Evolutionary conservation across 345 rosid species (phyloP).

Genomic region (Rhodamnia argentea): DNA sequence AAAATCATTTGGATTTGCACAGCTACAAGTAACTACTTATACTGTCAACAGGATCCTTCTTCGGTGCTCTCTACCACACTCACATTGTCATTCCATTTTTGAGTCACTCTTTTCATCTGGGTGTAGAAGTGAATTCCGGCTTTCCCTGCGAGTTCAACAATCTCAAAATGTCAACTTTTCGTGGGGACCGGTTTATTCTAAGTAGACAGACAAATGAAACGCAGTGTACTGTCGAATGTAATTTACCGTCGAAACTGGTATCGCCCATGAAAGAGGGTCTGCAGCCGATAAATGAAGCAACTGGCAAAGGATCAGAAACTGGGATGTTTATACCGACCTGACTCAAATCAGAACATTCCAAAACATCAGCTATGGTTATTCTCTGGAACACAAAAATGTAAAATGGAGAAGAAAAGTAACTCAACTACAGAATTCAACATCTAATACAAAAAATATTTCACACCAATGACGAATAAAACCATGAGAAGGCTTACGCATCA

Average conservation of each 20-base stretch:
- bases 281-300: slow-evolving; percentile 24
- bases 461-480: not conserved
- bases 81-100: slow-evolving; percentile 35
- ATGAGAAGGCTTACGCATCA: not conserved
- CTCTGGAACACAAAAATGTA: not conserved
- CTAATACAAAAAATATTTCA: not conserved
- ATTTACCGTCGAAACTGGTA: slow-evolving; percentile 36
- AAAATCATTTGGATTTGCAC: not conserved
- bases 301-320: slow-evolving; percentile 29
- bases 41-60: not conserved
- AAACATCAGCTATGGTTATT: not conserved
- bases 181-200: not conserved
- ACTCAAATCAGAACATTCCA: not conserved
- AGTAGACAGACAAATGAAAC: not conserved
- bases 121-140: slow-evolving; percentile 44
- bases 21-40: not conserved
- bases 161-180: not conserved
- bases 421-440: not conserved
- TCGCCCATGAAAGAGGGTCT: slow-evolving; percentile 45
- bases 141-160: slow-evolving; percentile 24
- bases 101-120: slow-evolving; percentile 39
- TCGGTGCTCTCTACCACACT: not conserved
- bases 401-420: not conserved
- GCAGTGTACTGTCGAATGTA: not conserved
- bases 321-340: slow-evolving; percentile 60